Base-by-base conservation (phyloP, 139 green algal genomes). In the Astrephomene gubernaculifera region DNA sequence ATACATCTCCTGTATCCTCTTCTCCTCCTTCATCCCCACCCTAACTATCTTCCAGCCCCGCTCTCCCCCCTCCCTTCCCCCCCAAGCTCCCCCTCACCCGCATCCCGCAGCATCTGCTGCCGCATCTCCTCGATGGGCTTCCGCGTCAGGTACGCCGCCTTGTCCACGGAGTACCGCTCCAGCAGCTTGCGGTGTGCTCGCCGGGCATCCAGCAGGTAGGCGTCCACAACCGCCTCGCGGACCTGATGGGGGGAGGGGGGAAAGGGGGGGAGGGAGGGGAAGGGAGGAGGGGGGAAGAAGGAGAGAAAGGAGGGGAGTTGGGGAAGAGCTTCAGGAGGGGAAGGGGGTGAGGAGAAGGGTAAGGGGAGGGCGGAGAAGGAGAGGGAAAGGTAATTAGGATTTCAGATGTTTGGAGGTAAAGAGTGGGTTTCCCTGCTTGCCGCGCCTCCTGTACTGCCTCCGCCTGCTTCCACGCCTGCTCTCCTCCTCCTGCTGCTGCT, bases 51-150 rank as follows among this genome's bases (percentile, higher is more conserved):
- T n/a, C n/a, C n/a, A n/a, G n/a, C n/a, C n/a, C 54, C 54, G 54
- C 17, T n/a, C 10, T 24, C 54, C 54, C n/a, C n/a, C 61, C 61
- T 10, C n/a, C 65, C 65, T 72, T 14, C 35, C 35, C 61, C 29
- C 61, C 4, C 61, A 3, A 29, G 3, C 1, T 33, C 72, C 1
- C 21, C 19, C 53, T 21, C 44, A 78, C 83, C 83, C 53, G 83
- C 73, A 33, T 88, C 83, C 0, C 45, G 39, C 64, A 88, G 73
- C 73, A 88, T 74, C 64, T 69, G 70, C 38, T 73, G 64, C 64
- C 83, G 52, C 64, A 88, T 65, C 63, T 88, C 83, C 74, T 88
- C 83, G 25, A 88, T 84, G n/a, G 83, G 83, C 83, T 71, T 79
- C 29, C 78, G 41, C 36, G 83, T 74, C 83, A 49, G 33, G 65